Conservation (phyloP, 2,329 filamentous ascomycete genomes). For the Albifimbria verrucaria region DNA sequence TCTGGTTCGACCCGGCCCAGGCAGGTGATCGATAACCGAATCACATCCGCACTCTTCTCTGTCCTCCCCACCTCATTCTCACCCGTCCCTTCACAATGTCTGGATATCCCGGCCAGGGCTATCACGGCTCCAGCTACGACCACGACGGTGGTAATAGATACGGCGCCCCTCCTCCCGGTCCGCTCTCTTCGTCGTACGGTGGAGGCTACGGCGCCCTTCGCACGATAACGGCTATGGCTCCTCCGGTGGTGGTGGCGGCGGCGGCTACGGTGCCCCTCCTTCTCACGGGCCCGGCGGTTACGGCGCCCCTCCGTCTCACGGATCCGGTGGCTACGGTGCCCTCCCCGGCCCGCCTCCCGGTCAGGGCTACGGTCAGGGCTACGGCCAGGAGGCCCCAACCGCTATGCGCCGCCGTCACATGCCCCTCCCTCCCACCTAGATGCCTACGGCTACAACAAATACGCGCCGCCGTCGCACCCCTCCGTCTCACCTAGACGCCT, state of each 20-base stretch:
- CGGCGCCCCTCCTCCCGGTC: background rate
- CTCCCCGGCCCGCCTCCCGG: conserved; percentile 16
- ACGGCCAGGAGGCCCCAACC: conserved; percentile 14
- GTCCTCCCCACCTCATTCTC: background rate
- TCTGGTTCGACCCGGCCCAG: background rate
- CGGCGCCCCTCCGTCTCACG: no score
- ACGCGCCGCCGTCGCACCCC: conserved; percentile 34
- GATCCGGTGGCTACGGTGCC: conserved; percentile 20
- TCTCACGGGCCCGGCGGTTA: conserved; percentile 12
- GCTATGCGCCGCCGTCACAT: conserved; percentile 27
- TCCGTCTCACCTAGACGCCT: conserved; percentile 39
- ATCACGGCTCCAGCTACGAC: conserved; percentile 29
- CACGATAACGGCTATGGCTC: no score
- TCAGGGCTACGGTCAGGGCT: conserved; percentile 11
- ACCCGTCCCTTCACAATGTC: conserved; percentile 28
- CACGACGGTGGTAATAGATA: conserved; percentile 24
- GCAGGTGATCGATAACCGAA: background rate
- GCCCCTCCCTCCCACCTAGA: conserved; percentile 42
- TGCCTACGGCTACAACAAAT: conserved; percentile 40
- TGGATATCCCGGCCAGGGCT: conserved; percentile 38
- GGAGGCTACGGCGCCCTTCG: conserved; percentile 1
- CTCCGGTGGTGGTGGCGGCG: conserved; percentile 15
- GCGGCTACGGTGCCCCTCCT: conserved; percentile 13
- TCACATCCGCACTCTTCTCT: background rate
- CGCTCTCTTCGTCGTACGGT: background rate